These are phyloP conservation scores for Phytophthora fragariae DNA, from an alignment of 352 stramenopile species.

Conservation along the genomic window DNA sequence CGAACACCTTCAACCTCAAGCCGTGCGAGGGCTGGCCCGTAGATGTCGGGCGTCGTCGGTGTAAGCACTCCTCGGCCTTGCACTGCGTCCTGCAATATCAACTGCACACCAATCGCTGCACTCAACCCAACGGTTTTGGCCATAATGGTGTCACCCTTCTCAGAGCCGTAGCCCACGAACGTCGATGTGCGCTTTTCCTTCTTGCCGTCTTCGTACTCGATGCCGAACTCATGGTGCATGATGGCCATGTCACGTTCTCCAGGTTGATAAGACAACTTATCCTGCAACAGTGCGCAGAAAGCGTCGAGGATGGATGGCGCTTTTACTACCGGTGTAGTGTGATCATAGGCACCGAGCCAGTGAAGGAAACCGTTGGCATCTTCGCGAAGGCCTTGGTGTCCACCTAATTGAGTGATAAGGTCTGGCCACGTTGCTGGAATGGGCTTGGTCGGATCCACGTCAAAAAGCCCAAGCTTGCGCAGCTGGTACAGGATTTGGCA, in stretches of 20 bases:
- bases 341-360: conserved; percentile 80
- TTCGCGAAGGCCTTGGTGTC: conserved; percentile 30
- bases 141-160: conserved; percentile 94
- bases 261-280: conserved; percentile 90
- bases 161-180: conserved; percentile 92
- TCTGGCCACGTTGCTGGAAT: conserved; percentile 83
- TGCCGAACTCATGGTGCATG: conserved; percentile 93
- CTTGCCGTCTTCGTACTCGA: conserved; percentile 80
- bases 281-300: conserved; percentile 88
- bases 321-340: conserved; percentile 58
- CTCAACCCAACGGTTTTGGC: conserved; percentile 96
- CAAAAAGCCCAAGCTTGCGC: conserved; percentile 91
- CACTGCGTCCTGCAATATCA: conserved; percentile 93
- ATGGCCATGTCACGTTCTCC: conserved; percentile 96
- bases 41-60: conserved; percentile 92
- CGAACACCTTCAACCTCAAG: conserved; percentile 89
- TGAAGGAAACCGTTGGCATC: conserved; percentile 79
- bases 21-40: conserved; percentile 81
- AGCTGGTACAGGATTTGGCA: conserved; percentile 92
- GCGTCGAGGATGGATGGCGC: conserved; percentile 78
- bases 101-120: conserved; percentile 92
- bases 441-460: conserved; percentile 60
- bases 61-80: conserved; percentile 86
- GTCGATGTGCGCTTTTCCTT: conserved; percentile 91
- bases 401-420: conserved; percentile 66